These are phyloP conservation scores for Kodamaea hsintzibuensis DNA, from an alignment of 805 yeast species.

Conservation along the genomic window DNA sequence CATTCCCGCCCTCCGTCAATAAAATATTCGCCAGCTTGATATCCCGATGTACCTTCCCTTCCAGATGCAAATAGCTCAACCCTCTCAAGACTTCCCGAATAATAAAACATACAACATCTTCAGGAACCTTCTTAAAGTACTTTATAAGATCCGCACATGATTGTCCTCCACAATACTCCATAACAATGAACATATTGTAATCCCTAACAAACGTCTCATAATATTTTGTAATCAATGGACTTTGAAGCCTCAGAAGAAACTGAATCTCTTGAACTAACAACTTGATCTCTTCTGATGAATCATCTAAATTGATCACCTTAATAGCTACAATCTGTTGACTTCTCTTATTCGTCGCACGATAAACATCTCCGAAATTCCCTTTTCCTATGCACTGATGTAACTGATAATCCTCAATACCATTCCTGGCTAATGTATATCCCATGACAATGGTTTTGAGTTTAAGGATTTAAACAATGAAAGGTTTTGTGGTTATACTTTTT, in stretches of 20 bases:
- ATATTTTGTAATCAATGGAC: conserved; percentile 64
- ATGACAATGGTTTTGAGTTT: background rate
- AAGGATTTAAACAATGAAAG: background rate
- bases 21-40: conserved; percentile 88
- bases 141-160: conserved; percentile 78
- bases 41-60: conserved; percentile 83
- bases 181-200: conserved; percentile 78
- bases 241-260: conserved; percentile 64
- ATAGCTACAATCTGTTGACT: conserved; percentile 65
- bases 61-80: conserved; percentile 70
- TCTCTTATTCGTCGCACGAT: conserved; percentile 46
- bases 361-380: conserved; percentile 89
- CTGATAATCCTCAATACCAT: conserved; percentile 16
- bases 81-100: conserved; percentile 68
- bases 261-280: conserved; percentile 75
- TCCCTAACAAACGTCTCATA: conserved; percentile 64
- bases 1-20: conserved; percentile 63
- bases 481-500: conserved; percentile 3
- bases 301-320: conserved; percentile 83
- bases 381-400: conserved; percentile 66
- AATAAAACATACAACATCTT: conserved; percentile 61
- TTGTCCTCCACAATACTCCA: conserved; percentile 97
- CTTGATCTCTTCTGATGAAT: conserved; percentile 71
- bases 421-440: background rate
- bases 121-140: conserved; percentile 53